Evolutionary conservation across 805 yeast species (phyloP), one percentile per base, ranked within the genome.

Genomic region (Teunomyces cretensis): DNA sequence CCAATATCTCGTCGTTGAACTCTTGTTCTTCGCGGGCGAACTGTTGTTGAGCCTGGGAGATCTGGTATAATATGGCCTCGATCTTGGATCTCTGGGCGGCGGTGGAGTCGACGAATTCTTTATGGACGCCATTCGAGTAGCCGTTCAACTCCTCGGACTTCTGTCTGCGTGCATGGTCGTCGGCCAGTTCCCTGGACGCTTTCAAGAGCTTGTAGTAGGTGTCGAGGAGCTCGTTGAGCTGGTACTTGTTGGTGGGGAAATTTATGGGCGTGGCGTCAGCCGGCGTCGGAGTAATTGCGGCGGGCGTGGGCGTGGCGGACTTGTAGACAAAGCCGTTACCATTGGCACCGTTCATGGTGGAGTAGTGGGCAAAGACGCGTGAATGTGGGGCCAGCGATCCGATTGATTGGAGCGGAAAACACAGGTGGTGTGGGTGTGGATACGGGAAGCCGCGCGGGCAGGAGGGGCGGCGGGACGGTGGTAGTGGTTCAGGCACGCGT

Each of bases 1-100:
- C 32, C 44, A 45, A 15, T 17, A 67, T 46, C 9, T 56, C 62
- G 17, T 44, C 39, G 31, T 48, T 50, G 36, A 64, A 51, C 8
- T 52, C 50, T 14, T 56, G 53, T 30, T 64, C 58, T 35, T 62
- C 58, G 7, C 51, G 40, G 30, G 43, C 41, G 46, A 53, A 62
- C 24, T 44, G 51, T 24, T 58, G 59, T 42, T 67, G 67, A 19
- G 55, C 53, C 13, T 51, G 50, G 40, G 66, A 56, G 14, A 70
- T 55, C 40, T 59, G 48, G 31, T 50, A 55, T 41, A 71, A 56
- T 3, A 67, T 55, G 4, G 49, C 48, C 40, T 71, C 76, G 33
- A 70, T 62, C 7, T 52, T 50, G 13, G 41, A 22, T 38, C 60
- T 63, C 36, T 62, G 61, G 12, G 46, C 48, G 22, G 46, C 51